A percentile compares a stretch with the other conserved stretches of the same genome.
phyloP scores from a whole-genome alignment of 106 monocot species.

The Triglochin maritima region DNA sequence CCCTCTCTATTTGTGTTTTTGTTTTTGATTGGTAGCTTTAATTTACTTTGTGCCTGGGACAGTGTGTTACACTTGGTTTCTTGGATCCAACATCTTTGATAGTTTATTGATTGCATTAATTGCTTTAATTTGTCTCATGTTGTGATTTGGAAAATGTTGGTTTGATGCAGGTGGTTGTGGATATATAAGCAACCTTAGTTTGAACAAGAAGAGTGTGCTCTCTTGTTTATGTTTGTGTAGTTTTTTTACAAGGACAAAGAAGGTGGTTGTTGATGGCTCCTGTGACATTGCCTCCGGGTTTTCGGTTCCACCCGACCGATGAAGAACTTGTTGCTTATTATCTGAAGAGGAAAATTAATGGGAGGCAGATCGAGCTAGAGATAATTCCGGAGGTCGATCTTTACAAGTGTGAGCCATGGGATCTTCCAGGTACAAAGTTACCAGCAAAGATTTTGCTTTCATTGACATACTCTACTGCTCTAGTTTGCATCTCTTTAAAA shows the following conservation, averaged over 20 bases:
- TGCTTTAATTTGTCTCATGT: background rate
- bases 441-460: background rate
- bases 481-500: background rate
- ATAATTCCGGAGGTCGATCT: slow-evolving; percentile 83
- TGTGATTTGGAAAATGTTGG: background rate
- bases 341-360: slow-evolving; percentile 81
- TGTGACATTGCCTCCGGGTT: slow-evolving; percentile 61
- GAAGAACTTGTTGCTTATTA: slow-evolving; percentile 89
- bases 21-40: no score
- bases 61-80: no score
- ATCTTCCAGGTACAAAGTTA: slow-evolving; percentile 57
- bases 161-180: background rate
- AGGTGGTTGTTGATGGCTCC: slow-evolving; percentile 3
- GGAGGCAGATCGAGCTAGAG: slow-evolving; percentile 28
- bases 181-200: background rate
- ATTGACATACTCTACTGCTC: background rate
- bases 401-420: slow-evolving; percentile 87
- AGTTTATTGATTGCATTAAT: background rate
- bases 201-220: background rate
- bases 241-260: background rate
- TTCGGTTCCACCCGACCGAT: slow-evolving; percentile 94
- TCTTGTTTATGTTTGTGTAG: background rate
- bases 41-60: no score
- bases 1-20: background rate
- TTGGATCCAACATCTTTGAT: background rate